Percentiles rank a stretch among this genome's conserved stretches.
Evolutionary conservation across 2,329 filamentous ascomycete species (phyloP).

Genomic region (Xylariaceae sp.): DNA sequence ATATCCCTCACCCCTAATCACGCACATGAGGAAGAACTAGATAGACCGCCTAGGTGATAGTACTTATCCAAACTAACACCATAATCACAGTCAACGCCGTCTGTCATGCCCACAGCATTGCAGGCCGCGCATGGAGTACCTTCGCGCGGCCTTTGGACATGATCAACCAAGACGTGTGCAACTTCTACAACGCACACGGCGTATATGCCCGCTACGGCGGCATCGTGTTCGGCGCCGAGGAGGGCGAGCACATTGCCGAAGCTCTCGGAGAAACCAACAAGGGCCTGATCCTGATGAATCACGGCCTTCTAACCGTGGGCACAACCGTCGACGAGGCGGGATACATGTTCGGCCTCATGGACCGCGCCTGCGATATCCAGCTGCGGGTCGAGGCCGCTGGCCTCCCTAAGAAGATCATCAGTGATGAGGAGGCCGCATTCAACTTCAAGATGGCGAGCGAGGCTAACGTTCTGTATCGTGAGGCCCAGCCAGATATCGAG

Average conservation of each 20-base stretch:
- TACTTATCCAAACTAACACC: conserved; percentile 20
- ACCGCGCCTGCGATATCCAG: conserved; percentile 64
- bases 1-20: not conserved
- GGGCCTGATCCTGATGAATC: conserved; percentile 56
- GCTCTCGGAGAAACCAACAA: conserved; percentile 55
- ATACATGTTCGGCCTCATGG: conserved; percentile 60
- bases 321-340: conserved; percentile 68
- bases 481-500: conserved; percentile 34
- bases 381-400: conserved; percentile 55
- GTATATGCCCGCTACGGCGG: conserved; percentile 55
- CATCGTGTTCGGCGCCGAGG: conserved; percentile 54
- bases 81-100: conserved; percentile 54
- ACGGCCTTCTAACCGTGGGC: conserved; percentile 67
- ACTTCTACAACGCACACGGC: conserved; percentile 59
- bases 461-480: conserved; percentile 30
- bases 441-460: conserved; percentile 37
- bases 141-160: conserved; percentile 64
- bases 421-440: conserved; percentile 39
- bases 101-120: conserved; percentile 62
- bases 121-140: conserved; percentile 62
- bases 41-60: not conserved
- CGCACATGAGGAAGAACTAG: not conserved
- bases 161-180: conserved; percentile 63
- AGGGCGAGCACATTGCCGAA: conserved; percentile 58
- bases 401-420: conserved; percentile 39